phyloP scores from a whole-genome alignment of 805 yeast species.

The Aciculoconidium aculeatum region DNA sequence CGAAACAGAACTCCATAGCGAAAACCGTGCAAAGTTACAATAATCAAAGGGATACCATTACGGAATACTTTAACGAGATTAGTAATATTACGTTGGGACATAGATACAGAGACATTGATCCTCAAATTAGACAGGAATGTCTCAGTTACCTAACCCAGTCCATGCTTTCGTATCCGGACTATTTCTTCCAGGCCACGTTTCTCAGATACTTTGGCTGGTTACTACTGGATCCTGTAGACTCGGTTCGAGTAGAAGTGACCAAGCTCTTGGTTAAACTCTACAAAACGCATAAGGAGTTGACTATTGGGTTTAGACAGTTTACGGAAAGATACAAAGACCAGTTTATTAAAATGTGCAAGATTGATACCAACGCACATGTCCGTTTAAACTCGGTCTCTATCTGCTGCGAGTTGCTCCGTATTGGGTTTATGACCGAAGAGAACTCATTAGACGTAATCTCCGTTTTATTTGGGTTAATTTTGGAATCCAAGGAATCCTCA shows the following conservation, averaged over 20 bases:
- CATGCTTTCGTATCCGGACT: conserved; percentile 67
- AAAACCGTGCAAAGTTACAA: conserved; percentile 30
- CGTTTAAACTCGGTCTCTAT: conserved; percentile 46
- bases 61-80: conserved; percentile 58
- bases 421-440: conserved; percentile 66
- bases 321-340: conserved; percentile 67
- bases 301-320: conserved; percentile 70
- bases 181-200: conserved; percentile 62
- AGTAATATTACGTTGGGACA: conserved; percentile 63
- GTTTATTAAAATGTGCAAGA: conserved; percentile 50
- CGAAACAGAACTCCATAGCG: conserved; percentile 43
- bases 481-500: conserved; percentile 24
- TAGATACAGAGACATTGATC: conserved; percentile 77
- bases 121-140: conserved; percentile 65
- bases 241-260: conserved; percentile 62
- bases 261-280: conserved; percentile 48
- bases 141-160: conserved; percentile 58
- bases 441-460: conserved; percentile 11
- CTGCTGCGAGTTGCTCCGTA: conserved; percentile 47
- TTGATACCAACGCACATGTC: conserved; percentile 47
- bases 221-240: conserved; percentile 59
- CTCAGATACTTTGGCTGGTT: conserved; percentile 82
- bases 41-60: conserved; percentile 47
- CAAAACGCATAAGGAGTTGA: conserved; percentile 26
- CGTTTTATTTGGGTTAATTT: conserved; percentile 24